These are phyloP conservation scores for Curvularia hawaiiensis DNA, from an alignment of 2,329 filamentous ascomycete genomes.

Conservation along the genomic window DNA sequence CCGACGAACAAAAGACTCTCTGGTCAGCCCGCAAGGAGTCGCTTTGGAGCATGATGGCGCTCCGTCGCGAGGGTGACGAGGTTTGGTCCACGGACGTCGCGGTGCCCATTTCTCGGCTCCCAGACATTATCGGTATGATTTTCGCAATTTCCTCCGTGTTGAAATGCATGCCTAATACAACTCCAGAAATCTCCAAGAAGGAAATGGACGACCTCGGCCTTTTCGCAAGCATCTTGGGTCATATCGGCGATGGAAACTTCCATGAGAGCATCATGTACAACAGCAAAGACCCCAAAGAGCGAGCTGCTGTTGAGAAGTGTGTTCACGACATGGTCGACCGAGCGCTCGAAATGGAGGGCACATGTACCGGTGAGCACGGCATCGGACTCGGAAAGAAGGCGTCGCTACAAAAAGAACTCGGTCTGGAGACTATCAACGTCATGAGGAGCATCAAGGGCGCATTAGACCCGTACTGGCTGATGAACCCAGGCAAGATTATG, in stretches of 20 bases:
- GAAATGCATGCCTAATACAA: slow-evolving; percentile 16
- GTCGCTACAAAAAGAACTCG: slow-evolving; percentile 78
- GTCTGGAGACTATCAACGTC: slow-evolving; percentile 76
- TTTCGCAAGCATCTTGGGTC: slow-evolving; percentile 86
- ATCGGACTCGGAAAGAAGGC: slow-evolving; percentile 87
- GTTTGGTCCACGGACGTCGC: slow-evolving; percentile 68
- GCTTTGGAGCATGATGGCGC: slow-evolving; percentile 65
- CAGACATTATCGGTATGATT: slow-evolving; percentile 63
- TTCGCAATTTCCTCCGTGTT: neutral
- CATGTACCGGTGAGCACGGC: slow-evolving; percentile 87
- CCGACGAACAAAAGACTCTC: slow-evolving; percentile 59
- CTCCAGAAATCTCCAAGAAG: slow-evolving; percentile 78
- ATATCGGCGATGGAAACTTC: slow-evolving; percentile 94
- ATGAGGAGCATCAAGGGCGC: slow-evolving; percentile 86
- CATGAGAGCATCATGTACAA: slow-evolving; percentile 93
- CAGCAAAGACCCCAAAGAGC: slow-evolving; percentile 69
- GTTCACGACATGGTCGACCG: slow-evolving; percentile 89
- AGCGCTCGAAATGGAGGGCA: slow-evolving; percentile 93
- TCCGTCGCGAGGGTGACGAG: slow-evolving; percentile 60
- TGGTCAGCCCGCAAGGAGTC: slow-evolving; percentile 67
- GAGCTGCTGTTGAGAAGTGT: slow-evolving; percentile 75
- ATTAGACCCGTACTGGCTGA: slow-evolving; percentile 83
- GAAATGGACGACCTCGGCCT: slow-evolving; percentile 85
- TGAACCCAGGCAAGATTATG: slow-evolving; percentile 94
- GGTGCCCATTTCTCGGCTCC: slow-evolving; percentile 64